Evolutionary conservation across 73 alveolate species (phyloP).

Genomic region (Paramecium caudatum): DNA sequence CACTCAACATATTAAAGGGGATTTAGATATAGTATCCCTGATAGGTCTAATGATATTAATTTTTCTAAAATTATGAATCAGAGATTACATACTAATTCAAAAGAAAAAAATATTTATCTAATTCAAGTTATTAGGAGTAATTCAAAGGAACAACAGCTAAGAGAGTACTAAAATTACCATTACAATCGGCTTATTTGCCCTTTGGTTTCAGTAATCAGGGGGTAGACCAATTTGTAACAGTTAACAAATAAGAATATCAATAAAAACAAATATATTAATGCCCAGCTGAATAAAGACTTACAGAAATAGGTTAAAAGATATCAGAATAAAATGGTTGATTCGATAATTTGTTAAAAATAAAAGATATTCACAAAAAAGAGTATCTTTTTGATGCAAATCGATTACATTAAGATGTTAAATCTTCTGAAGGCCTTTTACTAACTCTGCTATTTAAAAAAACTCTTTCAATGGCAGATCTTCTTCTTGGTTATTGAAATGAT

Average conservation of each 20-base stretch:
- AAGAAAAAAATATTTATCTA: slow-evolving; percentile 6
- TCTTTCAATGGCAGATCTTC: slow-evolving; percentile 46
- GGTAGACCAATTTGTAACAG: not conserved
- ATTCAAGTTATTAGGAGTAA: slow-evolving; percentile 43
- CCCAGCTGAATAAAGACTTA: not conserved
- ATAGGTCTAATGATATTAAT: not conserved
- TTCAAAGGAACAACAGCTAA: not conserved
- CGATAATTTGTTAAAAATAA: too few species aligned
- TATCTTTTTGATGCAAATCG: too few species aligned
- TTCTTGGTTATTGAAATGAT: not conserved
- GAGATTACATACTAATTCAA: slow-evolving; percentile 37
- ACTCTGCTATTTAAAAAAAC: not conserved
- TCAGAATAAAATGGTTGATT: too few species aligned
- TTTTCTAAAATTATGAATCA: slow-evolving; percentile 35
- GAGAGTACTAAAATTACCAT: slow-evolving; percentile 16
- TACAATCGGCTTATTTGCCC: not conserved
- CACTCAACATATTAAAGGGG: slow-evolving; percentile 24
- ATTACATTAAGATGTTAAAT: not conserved
- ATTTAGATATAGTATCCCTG: not conserved
- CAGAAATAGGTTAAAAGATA: not conserved
- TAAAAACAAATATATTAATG: not conserved
- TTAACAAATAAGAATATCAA: not conserved
- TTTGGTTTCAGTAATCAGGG: slow-evolving; percentile 25
- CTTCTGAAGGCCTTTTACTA: not conserved
- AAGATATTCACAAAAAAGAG: too few species aligned